Evolutionary conservation across 108 stramenopile genomes (phyloP).

Genomic region (Cyclotella kingstonii): DNA sequence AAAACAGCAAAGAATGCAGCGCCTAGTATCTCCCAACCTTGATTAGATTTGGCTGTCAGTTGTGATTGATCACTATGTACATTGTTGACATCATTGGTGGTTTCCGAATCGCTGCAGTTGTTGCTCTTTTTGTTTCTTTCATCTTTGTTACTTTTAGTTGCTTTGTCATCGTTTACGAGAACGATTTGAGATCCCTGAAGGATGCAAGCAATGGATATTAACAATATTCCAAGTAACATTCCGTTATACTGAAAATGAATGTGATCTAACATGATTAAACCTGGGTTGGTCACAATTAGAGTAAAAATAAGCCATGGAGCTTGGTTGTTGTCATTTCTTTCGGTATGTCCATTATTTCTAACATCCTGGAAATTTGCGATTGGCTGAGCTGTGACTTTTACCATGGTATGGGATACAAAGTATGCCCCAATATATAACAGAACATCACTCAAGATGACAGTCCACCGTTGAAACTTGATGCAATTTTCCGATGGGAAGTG

Average conservation of each 20-base stretch:
- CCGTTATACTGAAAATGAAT: slow-evolving; percentile 98
- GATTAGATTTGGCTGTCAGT: neutral
- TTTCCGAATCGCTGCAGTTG: neutral
- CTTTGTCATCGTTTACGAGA: neutral
- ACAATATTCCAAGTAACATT: slow-evolving; percentile 83
- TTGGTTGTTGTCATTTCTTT: neutral
- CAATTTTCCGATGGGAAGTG: slow-evolving; percentile 49
- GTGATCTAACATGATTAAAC: slow-evolving; percentile 91
- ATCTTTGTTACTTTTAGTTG: too few relatives aligned
- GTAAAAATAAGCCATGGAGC: slow-evolving; percentile 40
- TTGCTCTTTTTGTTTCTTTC: neutral
- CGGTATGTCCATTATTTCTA: too few relatives aligned
- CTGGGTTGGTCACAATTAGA: slow-evolving; percentile 67
- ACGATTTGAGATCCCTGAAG: slow-evolving; percentile 37
- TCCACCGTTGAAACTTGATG: slow-evolving; percentile 72
- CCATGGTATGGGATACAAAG: slow-evolving; percentile 30
- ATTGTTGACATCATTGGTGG: too few relatives aligned
- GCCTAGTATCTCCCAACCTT: slow-evolving; percentile 47
- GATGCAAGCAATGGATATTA: slow-evolving; percentile 71
- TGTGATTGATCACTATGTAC: too few relatives aligned
- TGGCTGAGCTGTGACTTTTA: neutral
- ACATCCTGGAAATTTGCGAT: too few relatives aligned
- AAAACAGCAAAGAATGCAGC: slow-evolving; percentile 75
- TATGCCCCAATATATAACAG: slow-evolving; percentile 64
- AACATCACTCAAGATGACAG: slow-evolving; percentile 78